phyloP scores from a whole-genome alignment of 352 stramenopile species.

The Thalassiosira hispida region DNA sequence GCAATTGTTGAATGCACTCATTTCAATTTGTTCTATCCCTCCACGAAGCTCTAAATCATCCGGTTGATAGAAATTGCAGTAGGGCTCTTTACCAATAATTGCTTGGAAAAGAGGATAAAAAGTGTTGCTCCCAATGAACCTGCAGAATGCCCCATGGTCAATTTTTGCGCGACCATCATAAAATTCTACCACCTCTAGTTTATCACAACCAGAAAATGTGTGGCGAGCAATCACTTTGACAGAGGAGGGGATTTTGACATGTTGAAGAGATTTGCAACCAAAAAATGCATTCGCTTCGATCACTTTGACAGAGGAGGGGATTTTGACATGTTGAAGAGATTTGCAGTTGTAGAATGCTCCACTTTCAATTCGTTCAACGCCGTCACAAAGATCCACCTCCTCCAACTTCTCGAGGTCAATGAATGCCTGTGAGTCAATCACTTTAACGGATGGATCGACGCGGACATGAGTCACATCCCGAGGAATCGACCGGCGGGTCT shows the following conservation, averaged over 20 bases:
- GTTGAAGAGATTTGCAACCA: neutral
- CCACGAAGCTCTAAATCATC: neutral
- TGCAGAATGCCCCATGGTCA: no score
- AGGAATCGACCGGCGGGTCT: no score
- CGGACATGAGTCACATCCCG: constrained; percentile 2
- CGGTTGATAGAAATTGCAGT: no score
- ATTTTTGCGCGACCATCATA: no score
- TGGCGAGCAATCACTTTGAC: neutral
- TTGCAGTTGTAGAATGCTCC: neutral
- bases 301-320: neutral
- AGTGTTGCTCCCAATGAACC: no score
- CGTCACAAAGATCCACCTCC: constrained; percentile 13
- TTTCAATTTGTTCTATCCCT: neutral
- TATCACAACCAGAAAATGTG: neutral
- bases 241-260: constrained; percentile 1
- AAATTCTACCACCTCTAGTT: no score
- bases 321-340: neutral
- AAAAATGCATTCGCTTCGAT: neutral
- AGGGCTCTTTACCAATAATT: no score
- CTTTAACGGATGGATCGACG: constrained; percentile 12
- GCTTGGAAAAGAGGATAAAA: no score
- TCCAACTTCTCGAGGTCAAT: neutral
- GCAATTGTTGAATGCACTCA: neutral
- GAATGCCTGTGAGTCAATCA: constrained; percentile 17
- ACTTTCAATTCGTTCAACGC: neutral